A percentile compares a stretch with the other conserved stretches of the same genome.
phyloP scores from a whole-genome alignment of 1,284 basidiomycete species.

The Fistulinella cinereoalba region DNA sequence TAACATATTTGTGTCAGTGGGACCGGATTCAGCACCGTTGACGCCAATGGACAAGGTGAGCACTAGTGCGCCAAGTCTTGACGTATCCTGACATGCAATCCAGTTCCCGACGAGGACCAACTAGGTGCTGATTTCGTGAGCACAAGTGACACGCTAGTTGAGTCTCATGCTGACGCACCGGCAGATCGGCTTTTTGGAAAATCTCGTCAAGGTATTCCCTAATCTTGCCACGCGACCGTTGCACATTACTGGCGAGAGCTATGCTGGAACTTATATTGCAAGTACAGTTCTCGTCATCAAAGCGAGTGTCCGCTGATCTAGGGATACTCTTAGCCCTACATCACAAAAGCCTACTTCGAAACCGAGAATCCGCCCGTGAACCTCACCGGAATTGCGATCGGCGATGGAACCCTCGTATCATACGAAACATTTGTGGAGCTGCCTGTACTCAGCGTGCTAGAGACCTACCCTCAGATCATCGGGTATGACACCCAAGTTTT shows the following conservation, averaged over 20 bases:
- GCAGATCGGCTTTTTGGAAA: constrained; percentile 62
- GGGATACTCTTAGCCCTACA: constrained; percentile 53
- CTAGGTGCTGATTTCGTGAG: constrained; percentile 67
- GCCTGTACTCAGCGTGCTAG: constrained; percentile 55
- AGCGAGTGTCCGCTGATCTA: neutral
- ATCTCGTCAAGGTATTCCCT: constrained; percentile 67
- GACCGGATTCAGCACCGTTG: constrained; percentile 63
- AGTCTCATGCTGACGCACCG: neutral
- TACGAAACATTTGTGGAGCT: constrained; percentile 46
- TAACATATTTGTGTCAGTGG: constrained; percentile 39
- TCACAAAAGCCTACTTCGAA: constrained; percentile 63
- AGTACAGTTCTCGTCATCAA: constrained; percentile 16
- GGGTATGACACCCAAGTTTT: constrained; percentile 56
- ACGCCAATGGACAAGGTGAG: constrained; percentile 53
- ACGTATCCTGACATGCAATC: neutral
- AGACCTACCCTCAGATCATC: constrained; percentile 48
- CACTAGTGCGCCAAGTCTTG: neutral
- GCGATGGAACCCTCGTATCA: constrained; percentile 57
- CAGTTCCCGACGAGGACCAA: constrained; percentile 63
- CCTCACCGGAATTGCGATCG: constrained; percentile 62
- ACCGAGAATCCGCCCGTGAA: constrained; percentile 60
- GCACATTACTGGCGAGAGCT: constrained; percentile 65
- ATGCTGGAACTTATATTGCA: constrained; percentile 64
- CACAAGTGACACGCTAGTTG: neutral
- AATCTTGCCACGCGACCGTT: constrained; percentile 57